phyloP scores from a whole-genome alignment of 805 yeast species.

The Candida lessepsii region DNA sequence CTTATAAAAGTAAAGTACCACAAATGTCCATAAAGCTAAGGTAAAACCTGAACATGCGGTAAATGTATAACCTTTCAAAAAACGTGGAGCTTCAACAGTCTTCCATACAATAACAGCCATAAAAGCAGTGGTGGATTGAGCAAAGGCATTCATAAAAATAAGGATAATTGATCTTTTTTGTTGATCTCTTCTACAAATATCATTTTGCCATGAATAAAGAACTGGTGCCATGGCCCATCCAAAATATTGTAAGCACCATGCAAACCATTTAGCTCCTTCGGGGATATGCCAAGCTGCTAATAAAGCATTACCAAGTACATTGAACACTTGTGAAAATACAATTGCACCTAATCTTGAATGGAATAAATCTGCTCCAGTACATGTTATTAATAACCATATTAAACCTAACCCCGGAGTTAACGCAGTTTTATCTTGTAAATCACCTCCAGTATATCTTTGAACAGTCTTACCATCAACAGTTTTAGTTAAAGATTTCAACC shows the following conservation, averaged over 20 bases:
- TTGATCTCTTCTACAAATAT: constrained; percentile 56
- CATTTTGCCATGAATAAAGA: constrained; percentile 56
- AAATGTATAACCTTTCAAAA: constrained; percentile 51
- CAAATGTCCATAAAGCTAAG: constrained; percentile 49
- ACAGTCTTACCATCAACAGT: constrained; percentile 20
- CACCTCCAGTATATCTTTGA: constrained; percentile 30
- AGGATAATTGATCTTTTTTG: constrained; percentile 55
- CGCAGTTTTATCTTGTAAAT: constrained; percentile 42
- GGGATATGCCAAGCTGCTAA: constrained; percentile 62
- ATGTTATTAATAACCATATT: constrained; percentile 37
- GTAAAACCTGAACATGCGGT: constrained; percentile 48
- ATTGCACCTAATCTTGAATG: constrained; percentile 57
- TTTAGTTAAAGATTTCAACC: constrained; percentile 46
- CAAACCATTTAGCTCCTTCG: constrained; percentile 62
- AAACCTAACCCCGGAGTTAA: constrained; percentile 47
- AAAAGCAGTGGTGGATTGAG: constrained; percentile 57
- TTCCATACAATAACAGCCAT: constrained; percentile 52
- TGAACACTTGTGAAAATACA: constrained; percentile 51
- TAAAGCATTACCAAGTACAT: constrained; percentile 51
- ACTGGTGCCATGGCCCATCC: constrained; percentile 66
- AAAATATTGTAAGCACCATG: constrained; percentile 56
- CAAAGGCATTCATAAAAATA: constrained; percentile 54
- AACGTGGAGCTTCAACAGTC: constrained; percentile 59
- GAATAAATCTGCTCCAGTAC: constrained; percentile 38
- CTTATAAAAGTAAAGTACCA: constrained; percentile 48